These are phyloP conservation scores for Entomortierella beljakovae DNA, from an alignment of 192 early-diverging fungal genomes.

Conservation along the genomic window DNA sequence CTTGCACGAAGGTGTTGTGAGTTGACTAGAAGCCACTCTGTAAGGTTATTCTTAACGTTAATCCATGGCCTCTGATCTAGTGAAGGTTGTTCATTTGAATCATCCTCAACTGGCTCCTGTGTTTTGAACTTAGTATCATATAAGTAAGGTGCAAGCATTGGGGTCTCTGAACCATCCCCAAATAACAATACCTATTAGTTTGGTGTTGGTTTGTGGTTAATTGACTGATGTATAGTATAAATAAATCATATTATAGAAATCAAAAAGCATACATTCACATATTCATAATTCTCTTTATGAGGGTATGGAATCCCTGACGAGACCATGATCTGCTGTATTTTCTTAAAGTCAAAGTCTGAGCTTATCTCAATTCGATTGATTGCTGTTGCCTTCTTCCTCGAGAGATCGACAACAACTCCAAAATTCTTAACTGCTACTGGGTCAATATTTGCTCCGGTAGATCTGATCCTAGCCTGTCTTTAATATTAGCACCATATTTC, in stretches of 20 bases:
- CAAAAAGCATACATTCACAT: conserved; percentile 60
- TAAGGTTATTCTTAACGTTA: conserved; percentile 65
- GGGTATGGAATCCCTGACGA: conserved; percentile 62
- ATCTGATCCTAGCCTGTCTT: conserved; percentile 43
- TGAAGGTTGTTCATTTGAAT: conserved; percentile 9
- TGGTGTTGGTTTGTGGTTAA: not conserved
- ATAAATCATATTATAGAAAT: not conserved
- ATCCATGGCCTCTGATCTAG: conserved; percentile 52
- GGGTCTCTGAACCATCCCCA: conserved; percentile 51
- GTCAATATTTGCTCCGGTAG: conserved; percentile 40
- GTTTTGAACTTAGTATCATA: conserved; percentile 59
- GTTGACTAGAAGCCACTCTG: conserved; percentile 69
- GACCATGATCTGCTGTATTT: conserved; percentile 66
- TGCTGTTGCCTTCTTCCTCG: conserved; percentile 54
- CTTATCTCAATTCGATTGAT: conserved; percentile 62
- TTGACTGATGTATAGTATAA: not conserved
- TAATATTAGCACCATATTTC: too few relatives aligned
- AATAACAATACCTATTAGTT: conserved; percentile 55
- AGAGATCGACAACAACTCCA: conserved; percentile 57
- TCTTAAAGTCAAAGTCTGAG: conserved; percentile 52
- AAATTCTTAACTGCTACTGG: conserved; percentile 56
- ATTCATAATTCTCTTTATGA: conserved; percentile 61
- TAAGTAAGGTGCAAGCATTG: conserved; percentile 65
- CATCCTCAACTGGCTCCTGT: conserved; percentile 50
- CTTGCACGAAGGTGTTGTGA: conserved; percentile 57